Percentiles rank a stretch among this genome's conserved stretches.
Evolutionary conservation across 306 rosid genomes (phyloP).

Genomic region (Fragaria vesca): DNA sequence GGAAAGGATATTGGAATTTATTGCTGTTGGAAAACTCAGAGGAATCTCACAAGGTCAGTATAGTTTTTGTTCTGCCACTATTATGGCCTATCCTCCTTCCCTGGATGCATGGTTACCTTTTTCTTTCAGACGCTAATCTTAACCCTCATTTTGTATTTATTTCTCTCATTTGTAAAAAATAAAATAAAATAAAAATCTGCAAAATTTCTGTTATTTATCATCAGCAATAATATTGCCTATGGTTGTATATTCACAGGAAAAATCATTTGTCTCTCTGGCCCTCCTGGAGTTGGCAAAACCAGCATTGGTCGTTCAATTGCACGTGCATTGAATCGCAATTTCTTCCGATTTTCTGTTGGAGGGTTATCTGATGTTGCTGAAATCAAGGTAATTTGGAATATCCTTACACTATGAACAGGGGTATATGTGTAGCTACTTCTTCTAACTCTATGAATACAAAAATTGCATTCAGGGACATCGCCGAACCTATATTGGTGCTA

Average conservation of each 20-base stretch:
- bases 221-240: no score
- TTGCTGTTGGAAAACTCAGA: slow-evolving; percentile 96
- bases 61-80: slow-evolving; percentile 18
- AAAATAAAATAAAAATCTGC: not conserved
- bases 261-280: slow-evolving; percentile 97
- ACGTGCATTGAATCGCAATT: slow-evolving; percentile 93
- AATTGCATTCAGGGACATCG: slow-evolving; percentile 85
- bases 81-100: slow-evolving; percentile 2
- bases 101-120: slow-evolving; percentile 5
- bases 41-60: slow-evolving; percentile 87
- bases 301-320: slow-evolving; percentile 99
- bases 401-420: not conserved
- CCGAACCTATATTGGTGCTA: slow-evolving; percentile 97
- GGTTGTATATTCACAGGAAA: slow-evolving; percentile 58
- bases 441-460: slow-evolving; percentile 23
- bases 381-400: slow-evolving; percentile 68
- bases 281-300: slow-evolving; percentile 99
- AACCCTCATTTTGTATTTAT: slow-evolving; percentile 21
- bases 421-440: not conserved
- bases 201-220: not conserved
- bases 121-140: slow-evolving; percentile 14
- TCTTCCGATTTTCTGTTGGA: slow-evolving; percentile 95
- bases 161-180: not conserved
- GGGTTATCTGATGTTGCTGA: slow-evolving; percentile 99
- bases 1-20: slow-evolving; percentile 95